Conservation (phyloP, 495 filamentous ascomycete genomes). For the Neurospora sp. region DNA sequence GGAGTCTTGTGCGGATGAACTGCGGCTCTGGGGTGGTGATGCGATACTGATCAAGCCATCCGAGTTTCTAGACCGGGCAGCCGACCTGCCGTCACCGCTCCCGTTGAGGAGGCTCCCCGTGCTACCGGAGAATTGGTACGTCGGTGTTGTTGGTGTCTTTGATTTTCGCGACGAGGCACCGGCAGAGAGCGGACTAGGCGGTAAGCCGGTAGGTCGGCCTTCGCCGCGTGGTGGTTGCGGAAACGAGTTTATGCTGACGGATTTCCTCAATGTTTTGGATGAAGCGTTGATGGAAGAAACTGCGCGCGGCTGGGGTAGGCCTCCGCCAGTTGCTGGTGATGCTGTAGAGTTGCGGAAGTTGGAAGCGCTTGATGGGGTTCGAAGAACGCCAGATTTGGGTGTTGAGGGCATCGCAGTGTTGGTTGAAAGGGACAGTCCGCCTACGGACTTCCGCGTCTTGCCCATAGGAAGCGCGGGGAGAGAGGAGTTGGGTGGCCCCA, state of each 20-base stretch:
- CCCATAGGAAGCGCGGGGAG: conserved; percentile 59
- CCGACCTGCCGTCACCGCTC: conserved; percentile 62
- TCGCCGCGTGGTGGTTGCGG: conserved; percentile 72
- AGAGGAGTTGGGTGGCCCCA: conserved; percentile 53
- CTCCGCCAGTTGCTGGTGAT: conserved; percentile 31
- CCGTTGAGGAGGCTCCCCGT: conserved; percentile 71
- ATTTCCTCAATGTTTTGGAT: conserved; percentile 63
- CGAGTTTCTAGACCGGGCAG: conserved; percentile 52
- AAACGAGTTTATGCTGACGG: conserved; percentile 84
- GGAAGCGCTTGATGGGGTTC: conserved; percentile 49
- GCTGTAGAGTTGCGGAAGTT: conserved; percentile 30
- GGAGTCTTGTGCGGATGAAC: conserved; percentile 80
- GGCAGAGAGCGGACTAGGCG: conserved; percentile 49
- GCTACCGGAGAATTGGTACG: conserved; percentile 34
- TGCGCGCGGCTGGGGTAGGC: conserved; percentile 39
- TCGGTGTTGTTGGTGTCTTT: conserved; percentile 28
- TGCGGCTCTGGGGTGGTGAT: conserved; percentile 78
- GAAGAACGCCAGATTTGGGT: conserved; percentile 44
- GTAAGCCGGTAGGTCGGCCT: conserved; percentile 42
- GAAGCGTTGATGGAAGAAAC: conserved; percentile 41
- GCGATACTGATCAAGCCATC: conserved; percentile 61
- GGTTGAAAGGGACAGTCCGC: conserved; percentile 35
- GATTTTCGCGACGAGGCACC: conserved; percentile 32
- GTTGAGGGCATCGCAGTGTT: conserved; percentile 37
- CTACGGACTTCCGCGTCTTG: conserved; percentile 59